Evolutionary conservation across 345 rosid species (phyloP), one percentile per base, ranked within the genome.

Genomic region (Fremontodendron californicum): DNA sequence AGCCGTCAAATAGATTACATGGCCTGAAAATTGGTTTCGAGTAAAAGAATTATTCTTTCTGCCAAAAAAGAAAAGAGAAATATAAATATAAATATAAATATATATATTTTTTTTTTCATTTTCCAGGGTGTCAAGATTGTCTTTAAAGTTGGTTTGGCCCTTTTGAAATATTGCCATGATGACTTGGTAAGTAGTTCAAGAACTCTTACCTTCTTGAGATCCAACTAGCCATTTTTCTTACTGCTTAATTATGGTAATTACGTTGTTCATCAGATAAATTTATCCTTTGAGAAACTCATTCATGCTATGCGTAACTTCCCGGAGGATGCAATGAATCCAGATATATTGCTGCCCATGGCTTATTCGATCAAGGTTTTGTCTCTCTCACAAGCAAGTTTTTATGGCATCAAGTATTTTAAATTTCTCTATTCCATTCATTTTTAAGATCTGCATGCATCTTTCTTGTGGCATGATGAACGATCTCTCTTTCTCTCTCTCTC

Each of bases 111-210:
- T 29, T 48, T 77, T 39, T 61, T 19, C 23, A 3, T 46, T 71
- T 75, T 23, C 58, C 84, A 96, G 99, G 99, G 99, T 74, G 95
- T 96, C n/a, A 96, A 84, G 77, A 87, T 94, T 75, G 97, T 96
- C 78, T 96, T 94, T 75, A 92, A 91, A 87, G 97, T 96, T 2
- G 99, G 99, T 40, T 90, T 96, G 89, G 97, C 98, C 52, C 86
- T 96, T 76, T 78, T 93, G 70, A 93, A 88, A 84, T 88, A 87
- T 77, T 86, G 98, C 88, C 99, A 96, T 78, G 95, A 94, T 80
- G 98, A 92, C 78, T 85, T 96, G 95, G 93, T 96, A 74, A 82
- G 87, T 77, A 74, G 61, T 37, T 66, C 29, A 49, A 35, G 19
- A 69, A 39, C 42, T 57, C 5, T 23, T 75, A 31, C 70, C 77